phyloP scores from a whole-genome alignment of 2,329 filamentous ascomycete genomes.

The Emmonsia crescens region DNA sequence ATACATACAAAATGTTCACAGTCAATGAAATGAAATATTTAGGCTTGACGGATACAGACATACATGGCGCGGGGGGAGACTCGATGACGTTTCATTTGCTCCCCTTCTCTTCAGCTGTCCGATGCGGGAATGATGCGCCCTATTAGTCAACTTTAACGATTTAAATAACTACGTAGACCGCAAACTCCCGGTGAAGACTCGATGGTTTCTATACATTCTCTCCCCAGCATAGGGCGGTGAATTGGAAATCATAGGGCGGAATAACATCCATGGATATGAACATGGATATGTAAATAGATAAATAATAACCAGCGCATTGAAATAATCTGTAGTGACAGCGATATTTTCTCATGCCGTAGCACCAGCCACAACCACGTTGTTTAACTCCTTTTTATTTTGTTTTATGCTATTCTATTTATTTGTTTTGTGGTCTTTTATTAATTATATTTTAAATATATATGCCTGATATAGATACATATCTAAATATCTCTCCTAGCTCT shows the following conservation, averaged over 20 bases:
- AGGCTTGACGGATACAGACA: not conserved
- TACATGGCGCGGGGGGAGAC: too few relatives aligned
- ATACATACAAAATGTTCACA: not conserved
- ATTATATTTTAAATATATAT: not conserved
- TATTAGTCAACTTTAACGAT: too few relatives aligned
- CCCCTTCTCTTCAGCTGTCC: not conserved
- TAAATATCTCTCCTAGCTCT: not conserved
- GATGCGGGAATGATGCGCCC: too few relatives aligned
- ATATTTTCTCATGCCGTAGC: not conserved
- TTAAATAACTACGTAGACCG: not conserved
- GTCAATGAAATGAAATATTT: too few relatives aligned
- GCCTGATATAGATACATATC: too few relatives aligned
- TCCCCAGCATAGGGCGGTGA: not conserved
- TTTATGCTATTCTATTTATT: too few relatives aligned
- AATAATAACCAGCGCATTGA: not conserved
- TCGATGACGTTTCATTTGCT: not conserved
- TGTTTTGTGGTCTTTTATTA: not conserved
- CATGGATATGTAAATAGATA: too few relatives aligned
- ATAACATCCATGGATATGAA: too few relatives aligned
- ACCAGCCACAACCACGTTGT: slow-evolving; percentile 1
- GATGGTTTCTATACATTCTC: not conserved
- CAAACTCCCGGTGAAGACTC: not conserved
- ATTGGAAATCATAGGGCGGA: not conserved
- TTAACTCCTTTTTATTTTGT: not conserved
- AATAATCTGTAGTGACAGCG: not conserved